phyloP scores from a whole-genome alignment of 352 stramenopile species.

The Globisporangium nunn region DNA sequence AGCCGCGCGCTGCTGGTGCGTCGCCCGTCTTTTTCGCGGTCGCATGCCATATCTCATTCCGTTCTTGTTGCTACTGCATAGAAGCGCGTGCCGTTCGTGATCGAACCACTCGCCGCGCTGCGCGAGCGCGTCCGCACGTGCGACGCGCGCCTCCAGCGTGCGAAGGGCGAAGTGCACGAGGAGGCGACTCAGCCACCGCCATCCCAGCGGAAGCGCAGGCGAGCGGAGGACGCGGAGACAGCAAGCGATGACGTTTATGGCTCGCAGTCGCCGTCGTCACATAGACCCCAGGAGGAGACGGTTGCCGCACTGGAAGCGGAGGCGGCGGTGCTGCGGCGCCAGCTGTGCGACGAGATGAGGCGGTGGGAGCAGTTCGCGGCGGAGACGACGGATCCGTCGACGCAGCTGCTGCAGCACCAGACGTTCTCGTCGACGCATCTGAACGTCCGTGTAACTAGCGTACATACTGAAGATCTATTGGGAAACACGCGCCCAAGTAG shows the following conservation, averaged over 20 bases:
- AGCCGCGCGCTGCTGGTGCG: constrained; percentile 19
- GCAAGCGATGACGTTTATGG: background rate
- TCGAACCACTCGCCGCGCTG: constrained; percentile 1
- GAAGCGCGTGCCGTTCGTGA: constrained; percentile 7
- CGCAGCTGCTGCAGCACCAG: constrained; percentile 3
- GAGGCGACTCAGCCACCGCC: background rate
- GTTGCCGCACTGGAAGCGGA: background rate
- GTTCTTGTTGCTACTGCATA: background rate
- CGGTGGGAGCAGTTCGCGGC: constrained; percentile 17
- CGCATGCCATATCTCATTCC: background rate
- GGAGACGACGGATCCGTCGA: constrained; percentile 1
- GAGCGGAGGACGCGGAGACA: background rate
- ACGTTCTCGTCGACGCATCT: constrained; percentile 25
- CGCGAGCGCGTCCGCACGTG: constrained; percentile 4
- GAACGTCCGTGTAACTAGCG: constrained; percentile 9
- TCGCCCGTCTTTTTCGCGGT: background rate
- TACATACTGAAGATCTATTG: background rate
- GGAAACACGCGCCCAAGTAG: background rate
- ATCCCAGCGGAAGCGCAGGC: constrained; percentile 1
- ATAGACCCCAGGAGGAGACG: background rate
- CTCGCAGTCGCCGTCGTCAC: background rate
- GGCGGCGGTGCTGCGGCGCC: background rate
- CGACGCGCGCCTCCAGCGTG: background rate
- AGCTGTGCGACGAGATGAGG: constrained; percentile 3
- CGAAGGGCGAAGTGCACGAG: background rate